A percentile compares a stretch with the other conserved stretches of the same genome.
These are phyloP conservation scores for Hypoxylon sp. DNA, from an alignment of 2,329 filamentous ascomycete species.

Conservation along the genomic window DNA sequence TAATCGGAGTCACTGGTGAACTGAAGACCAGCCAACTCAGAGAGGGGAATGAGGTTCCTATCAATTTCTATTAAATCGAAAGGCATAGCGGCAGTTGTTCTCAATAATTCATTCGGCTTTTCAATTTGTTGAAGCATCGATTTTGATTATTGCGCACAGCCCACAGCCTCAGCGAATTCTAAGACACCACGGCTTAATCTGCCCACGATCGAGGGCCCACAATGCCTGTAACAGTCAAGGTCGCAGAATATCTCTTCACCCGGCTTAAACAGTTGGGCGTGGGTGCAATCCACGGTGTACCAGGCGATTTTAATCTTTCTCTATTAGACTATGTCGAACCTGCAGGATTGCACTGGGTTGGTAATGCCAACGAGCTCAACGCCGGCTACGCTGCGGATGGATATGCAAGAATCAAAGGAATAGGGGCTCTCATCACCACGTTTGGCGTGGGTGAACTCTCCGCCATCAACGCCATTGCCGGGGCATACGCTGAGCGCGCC, in stretches of 20 bases:
- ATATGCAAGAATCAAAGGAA: constrained; percentile 14
- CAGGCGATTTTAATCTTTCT: constrained; percentile 1
- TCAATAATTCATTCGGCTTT: not conserved
- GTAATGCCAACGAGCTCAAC: constrained; percentile 2
- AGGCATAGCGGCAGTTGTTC: not conserved
- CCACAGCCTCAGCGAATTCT: not conserved
- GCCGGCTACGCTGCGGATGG: constrained; percentile 11
- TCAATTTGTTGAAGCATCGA: not conserved
- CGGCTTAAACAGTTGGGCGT: constrained; percentile 3
- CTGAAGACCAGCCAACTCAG: not conserved
- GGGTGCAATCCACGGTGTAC: constrained; percentile 2
- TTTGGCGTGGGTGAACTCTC: constrained; percentile 12
- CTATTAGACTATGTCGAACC: constrained; percentile 9
- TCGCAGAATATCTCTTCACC: constrained; percentile 7
- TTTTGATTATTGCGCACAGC: not conserved
- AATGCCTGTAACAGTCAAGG: not conserved
- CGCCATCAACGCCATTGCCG: constrained; percentile 10
- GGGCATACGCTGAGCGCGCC: constrained; percentile 8
- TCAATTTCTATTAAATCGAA: not conserved
- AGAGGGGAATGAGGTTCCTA: not conserved
- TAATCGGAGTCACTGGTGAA: not conserved
- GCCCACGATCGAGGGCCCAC: not conserved
- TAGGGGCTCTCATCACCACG: constrained; percentile 6
- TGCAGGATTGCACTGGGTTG: constrained; percentile 3
- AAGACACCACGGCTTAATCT: not conserved